Evolutionary conservation across 2,329 filamentous ascomycete genomes (phyloP).

Genomic region (Diaporthe aspalathi): DNA sequence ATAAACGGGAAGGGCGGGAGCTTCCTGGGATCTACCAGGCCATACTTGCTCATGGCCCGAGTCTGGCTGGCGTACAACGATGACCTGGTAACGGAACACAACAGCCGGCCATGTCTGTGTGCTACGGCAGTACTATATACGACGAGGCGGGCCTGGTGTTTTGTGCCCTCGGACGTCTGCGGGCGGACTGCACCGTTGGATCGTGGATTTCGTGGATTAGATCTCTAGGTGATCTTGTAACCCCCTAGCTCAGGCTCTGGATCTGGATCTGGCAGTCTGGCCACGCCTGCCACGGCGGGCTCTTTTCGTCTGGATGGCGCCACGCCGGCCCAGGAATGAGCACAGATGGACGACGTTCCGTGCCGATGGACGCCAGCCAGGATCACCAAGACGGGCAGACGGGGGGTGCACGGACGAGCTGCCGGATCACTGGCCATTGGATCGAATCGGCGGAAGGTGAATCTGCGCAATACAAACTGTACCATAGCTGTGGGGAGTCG

Average conservation of each 20-base stretch:
- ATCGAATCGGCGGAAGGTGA: background rate
- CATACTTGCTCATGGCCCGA: background rate
- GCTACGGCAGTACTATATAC: too few relatives aligned
- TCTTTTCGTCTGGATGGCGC: background rate
- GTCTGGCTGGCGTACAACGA: background rate
- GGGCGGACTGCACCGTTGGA: constrained; percentile 25
- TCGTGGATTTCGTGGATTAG: constrained; percentile 10
- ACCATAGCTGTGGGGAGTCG: background rate
- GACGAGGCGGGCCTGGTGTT: too few relatives aligned
- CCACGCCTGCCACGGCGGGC: too few relatives aligned
- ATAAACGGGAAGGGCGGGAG: constrained; percentile 13
- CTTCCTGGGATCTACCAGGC: constrained; percentile 16
- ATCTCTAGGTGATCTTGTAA: constrained; percentile 19
- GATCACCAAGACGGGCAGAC: background rate
- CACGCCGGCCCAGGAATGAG: background rate
- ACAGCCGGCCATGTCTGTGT: constrained; percentile 11
- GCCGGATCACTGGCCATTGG: background rate
- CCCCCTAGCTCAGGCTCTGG: constrained; percentile 5
- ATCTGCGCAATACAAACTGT: background rate
- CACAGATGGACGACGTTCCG: constrained; percentile 29
- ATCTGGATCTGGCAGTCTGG: too few relatives aligned
- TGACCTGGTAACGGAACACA: background rate
- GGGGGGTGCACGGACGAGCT: constrained; percentile 10
- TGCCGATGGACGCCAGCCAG: constrained; percentile 21
- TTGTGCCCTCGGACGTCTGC: background rate